Base-by-base conservation (phyloP, 768 basidiomycete genomes). In the Hypholoma sublateritium region DNA sequence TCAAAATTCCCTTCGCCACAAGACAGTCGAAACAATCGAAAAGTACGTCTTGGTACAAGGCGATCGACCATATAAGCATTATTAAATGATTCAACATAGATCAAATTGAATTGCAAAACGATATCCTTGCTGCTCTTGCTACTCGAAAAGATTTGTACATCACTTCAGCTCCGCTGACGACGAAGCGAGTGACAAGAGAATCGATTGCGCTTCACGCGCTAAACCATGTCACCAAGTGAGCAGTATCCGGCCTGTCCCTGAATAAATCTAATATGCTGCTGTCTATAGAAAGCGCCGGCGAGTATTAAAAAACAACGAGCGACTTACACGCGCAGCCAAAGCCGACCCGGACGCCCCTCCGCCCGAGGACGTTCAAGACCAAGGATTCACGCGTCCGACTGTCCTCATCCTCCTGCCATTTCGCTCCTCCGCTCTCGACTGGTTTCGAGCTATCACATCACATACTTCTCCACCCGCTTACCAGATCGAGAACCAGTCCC, bases 361-460 rank as follows among this genome's bases (percentile, higher is more conserved):
- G 2, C 86, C 87, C 2, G 85, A 88, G 71, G 86, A 92, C 58
- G 81, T 91, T 13, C 92, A 93, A 73, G 97, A 99, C 67, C 97
- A 98, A 80, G 96, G 96, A 24, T 98, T 98, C 74, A 97, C 95
- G 6, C 90, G 97, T 5, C 96, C 97, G 9, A 95, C 96, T 17
- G 78, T 96, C 25, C 89, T 99, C 45, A 75, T 99, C 60, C 85
- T 98, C 56, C 82, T 95, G 9, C 97, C 97, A 1, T 94, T 98
- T 77, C 93, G 97, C 48, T 93, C 92, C 39, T 87, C 86, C 49
- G 95, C 92, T 0, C 74, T 89, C 5, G 78, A 83, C 54, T 98
- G 95, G 92, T 75, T 95, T 59, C 78, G 79, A n/a, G 85, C 89
- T 22, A 76, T 98, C 52, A 87, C 86, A 2, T 76, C 85, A 16